Evolutionary conservation across 106 monocot genomes (phyloP), one percentile per base, ranked within the genome.

Genomic region (Amphibolis antarctica): DNA sequence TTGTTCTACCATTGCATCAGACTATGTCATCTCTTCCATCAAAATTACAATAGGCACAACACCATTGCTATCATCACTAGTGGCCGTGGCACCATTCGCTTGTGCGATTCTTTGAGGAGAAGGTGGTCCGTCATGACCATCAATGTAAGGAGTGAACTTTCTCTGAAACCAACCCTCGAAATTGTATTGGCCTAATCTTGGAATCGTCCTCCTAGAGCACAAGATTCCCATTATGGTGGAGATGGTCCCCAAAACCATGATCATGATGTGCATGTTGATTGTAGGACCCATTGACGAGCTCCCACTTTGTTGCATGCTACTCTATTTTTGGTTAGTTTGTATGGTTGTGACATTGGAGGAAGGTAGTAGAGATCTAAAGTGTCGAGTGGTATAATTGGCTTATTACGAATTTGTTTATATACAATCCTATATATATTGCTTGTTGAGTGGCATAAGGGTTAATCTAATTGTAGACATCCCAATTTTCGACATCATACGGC

Each of bases 91-190:
- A 22, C 10, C 43, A n/a, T 49, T 66, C 51, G 28, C 51, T 10
- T 12, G 21, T 24, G 55, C 12, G n/a, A 24, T 9, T 21, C 61
- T 28, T 14, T 28, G 9, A 10, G 71, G 63, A 28, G 42, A 55
- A 12, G 64, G 46, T 24, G 57, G 10, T 29, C 52, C 64, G 36
- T 46, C 24, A 27, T 28, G 31, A 10, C 64, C 72, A 54, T 65
- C 72, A 24, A 64, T 65, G 72, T 64, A 65, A 44, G 72, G 63
- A 45, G 30, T 25, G 27, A 64, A 72, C 64, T 65, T 72, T 42
- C 45, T 54, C 27, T 65, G 55, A 43, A 72, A 64, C 72, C 64
- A 72, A 28, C 56, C 72, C 9, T 72, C 72, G 28, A 65, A 55
- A 27, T 72, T 55, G 72, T 65, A 72, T 45, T 55, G 64, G 11